Percentiles rank a stretch among this genome's conserved stretches.
phyloP scores from a whole-genome alignment of 257 asterid genomes.

The Solanum pinnatisectum region DNA sequence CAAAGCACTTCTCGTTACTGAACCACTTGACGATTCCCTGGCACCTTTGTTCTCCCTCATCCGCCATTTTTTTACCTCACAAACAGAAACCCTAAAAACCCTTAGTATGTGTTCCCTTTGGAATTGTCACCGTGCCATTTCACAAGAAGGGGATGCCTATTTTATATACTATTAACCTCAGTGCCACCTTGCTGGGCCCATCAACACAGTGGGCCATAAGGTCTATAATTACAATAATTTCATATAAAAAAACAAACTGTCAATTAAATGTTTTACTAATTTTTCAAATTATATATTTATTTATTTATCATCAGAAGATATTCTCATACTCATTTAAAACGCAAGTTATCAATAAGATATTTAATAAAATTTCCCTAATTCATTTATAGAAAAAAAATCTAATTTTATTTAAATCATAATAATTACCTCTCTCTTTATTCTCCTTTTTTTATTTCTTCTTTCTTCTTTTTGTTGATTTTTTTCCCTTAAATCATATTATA shows the following conservation, averaged over 20 bases:
- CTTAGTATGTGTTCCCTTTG: background rate
- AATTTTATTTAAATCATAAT: background rate
- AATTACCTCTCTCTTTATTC: background rate
- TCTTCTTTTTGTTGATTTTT: background rate
- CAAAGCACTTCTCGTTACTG: conserved; percentile 68
- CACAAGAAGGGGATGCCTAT: background rate
- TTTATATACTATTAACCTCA: background rate
- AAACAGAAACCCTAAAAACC: background rate
- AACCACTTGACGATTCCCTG: conserved; percentile 79
- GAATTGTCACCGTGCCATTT: background rate
- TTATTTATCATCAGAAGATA: background rate
- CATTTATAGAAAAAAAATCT: background rate
- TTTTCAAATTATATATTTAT: too few species aligned
- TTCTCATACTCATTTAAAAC: background rate
- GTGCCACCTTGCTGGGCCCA: conserved; percentile 2
- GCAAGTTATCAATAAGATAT: background rate
- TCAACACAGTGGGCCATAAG: background rate
- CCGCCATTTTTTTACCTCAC: conserved; percentile 11
- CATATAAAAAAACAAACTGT: too few species aligned
- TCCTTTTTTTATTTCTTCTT: too few species aligned
- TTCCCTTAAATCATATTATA: background rate
- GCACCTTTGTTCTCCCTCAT: conserved; percentile 18
- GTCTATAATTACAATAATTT: background rate
- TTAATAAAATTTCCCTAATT: background rate
- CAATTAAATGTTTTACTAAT: background rate